phyloP scores from a whole-genome alignment of 1,284 basidiomycete species.

The Earliella scabrosa region DNA sequence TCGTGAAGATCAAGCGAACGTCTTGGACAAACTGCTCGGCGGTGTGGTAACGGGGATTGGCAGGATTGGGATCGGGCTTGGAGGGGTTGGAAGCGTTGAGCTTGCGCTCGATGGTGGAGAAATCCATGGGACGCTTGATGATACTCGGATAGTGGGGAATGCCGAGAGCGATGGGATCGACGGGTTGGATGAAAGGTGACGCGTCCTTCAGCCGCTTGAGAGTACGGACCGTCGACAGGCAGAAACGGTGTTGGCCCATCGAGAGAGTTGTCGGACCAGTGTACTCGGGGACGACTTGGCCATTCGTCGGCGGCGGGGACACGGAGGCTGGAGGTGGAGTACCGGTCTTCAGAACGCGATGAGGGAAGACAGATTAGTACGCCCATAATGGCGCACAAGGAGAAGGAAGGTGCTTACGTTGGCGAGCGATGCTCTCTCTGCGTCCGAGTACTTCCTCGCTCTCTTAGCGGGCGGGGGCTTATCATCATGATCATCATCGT shows the following conservation, averaged over 20 bases:
- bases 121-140: constrained; percentile 93
- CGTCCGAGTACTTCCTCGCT: constrained; percentile 56
- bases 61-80: constrained; percentile 71
- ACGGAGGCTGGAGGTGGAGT: constrained; percentile 59
- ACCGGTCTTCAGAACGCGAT: constrained; percentile 61
- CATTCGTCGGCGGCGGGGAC: constrained; percentile 32
- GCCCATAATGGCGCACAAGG: constrained; percentile 52
- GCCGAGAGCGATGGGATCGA: constrained; percentile 88
- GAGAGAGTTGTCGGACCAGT: constrained; percentile 51
- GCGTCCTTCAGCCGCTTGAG: constrained; percentile 91
- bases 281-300: constrained; percentile 9
- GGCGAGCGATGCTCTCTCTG: constrained; percentile 55
- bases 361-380: constrained; percentile 53
- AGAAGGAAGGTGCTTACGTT: constrained; percentile 60
- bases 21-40: constrained; percentile 84
- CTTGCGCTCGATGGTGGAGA: constrained; percentile 93
- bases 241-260: constrained; percentile 80
- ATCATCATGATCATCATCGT: constrained; percentile 55
- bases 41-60: constrained; percentile 74
- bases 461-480: constrained; percentile 75
- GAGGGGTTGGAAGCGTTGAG: constrained; percentile 76
- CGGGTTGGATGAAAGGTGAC: constrained; percentile 82
- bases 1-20: constrained; percentile 86
- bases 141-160: constrained; percentile 92
- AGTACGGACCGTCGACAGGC: constrained; percentile 77